Evolutionary conservation across 441 rosid species (phyloP).

Genomic region (Biscutella auriculata): DNA sequence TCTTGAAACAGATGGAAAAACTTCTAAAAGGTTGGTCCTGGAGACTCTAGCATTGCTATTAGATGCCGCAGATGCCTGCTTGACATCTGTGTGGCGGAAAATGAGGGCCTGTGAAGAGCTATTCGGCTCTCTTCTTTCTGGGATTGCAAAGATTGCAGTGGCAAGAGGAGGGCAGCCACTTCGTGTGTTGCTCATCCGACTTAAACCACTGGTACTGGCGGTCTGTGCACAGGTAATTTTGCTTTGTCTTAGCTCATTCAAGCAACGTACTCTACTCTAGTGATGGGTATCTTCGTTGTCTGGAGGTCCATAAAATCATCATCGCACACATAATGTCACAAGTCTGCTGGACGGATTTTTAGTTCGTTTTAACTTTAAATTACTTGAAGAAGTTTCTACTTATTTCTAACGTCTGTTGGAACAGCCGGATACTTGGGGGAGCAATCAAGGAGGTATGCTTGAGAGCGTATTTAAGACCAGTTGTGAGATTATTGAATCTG

Average conservation of each 20-base stretch:
- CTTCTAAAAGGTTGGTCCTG: conserved; percentile 72
- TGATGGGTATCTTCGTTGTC: neutral
- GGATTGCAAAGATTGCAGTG: conserved; percentile 75
- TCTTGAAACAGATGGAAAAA: conserved; percentile 75
- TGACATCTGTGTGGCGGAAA: conserved; percentile 89
- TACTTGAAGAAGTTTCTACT: neutral
- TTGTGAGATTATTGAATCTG: conserved; percentile 81
- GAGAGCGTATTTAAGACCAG: conserved; percentile 70
- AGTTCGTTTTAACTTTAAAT: neutral
- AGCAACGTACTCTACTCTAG: neutral
- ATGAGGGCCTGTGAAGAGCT: conserved; percentile 84
- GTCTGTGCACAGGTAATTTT: conserved; percentile 76
- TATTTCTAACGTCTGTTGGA: conserved; percentile 15
- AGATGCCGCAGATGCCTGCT: conserved; percentile 90
- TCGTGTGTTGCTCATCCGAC: conserved; percentile 84
- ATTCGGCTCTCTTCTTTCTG: conserved; percentile 66
- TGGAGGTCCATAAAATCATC: neutral
- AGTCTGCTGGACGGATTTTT: neutral
- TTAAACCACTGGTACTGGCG: conserved; percentile 76
- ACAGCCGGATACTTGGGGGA: conserved; percentile 79
- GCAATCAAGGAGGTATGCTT: conserved; percentile 74
- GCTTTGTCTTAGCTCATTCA: neutral
- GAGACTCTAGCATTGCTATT: conserved; percentile 73
- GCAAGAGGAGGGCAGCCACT: conserved; percentile 84
- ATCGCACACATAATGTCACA: neutral